Base-by-base conservation (phyloP, 2,329 filamentous ascomycete species). In the Cercospora sesami region DNA sequence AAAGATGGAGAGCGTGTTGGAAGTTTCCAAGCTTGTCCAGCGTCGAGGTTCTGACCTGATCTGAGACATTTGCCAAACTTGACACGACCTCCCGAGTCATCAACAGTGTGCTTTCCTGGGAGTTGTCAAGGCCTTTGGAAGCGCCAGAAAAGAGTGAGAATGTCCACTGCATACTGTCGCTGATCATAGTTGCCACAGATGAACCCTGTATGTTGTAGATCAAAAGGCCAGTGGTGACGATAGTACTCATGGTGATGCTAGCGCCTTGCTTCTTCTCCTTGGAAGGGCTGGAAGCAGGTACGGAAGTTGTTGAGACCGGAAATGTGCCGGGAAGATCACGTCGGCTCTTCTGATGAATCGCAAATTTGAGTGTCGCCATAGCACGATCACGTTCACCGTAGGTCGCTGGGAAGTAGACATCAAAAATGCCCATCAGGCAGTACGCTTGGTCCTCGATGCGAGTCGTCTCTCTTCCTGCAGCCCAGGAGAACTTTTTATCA, bases 371-470 rank as follows among this genome's bases (percentile, higher is more conserved):
- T 5, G 18, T 51, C 21, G 12, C 45, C 45, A 55, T 14, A 55
- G 48, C 48, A 26, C 48, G 21, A 28, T 55, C 48, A 26, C 48
- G 10, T 9, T 60, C 59, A 12, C 59, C 33, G 23, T 45, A 61
- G 9, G 36, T 42, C 14, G 21, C n/a, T 12, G 58, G 58, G n/a
- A 60, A 23, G 59, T 61, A 28, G 12, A 61, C 36, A n/a, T 61
- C 18, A n/a, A 39, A 61, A 5, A 61, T 39, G 14, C 33, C 59
- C 36, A 61, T 18, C 31, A 45, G 59, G 36, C 59, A 61, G 39
- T 61, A 61, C 9, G 36, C 59, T 23, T 12, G 23, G 16, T 61
- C 59, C 36, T 61, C 59, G 18, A 39, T 36, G 30, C 58, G 58
- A 16, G 58, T 60, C 14, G 30, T 36, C 12, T 14, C 31, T 26